These are phyloP conservation scores for Sclerospora graminicola DNA, from an alignment of 352 stramenopile genomes.

Conservation along the genomic window DNA sequence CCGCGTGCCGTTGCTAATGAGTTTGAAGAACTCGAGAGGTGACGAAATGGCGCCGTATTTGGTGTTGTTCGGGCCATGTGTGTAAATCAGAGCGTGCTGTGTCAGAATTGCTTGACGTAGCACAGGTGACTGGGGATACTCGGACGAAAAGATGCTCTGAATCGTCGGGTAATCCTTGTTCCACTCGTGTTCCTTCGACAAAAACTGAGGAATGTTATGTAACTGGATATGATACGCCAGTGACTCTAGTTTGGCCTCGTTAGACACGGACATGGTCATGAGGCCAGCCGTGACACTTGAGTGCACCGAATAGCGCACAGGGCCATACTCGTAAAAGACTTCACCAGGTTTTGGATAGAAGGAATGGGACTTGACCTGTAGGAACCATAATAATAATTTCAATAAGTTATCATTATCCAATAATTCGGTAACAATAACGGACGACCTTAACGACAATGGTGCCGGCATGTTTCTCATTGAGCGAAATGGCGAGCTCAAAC, in stretches of 20 bases:
- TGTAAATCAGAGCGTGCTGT: conserved; percentile 30
- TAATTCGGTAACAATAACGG: conserved; percentile 3
- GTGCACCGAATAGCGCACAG: conserved; percentile 29
- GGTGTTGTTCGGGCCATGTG: conserved; percentile 19
- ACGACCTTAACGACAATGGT: conserved; percentile 27
- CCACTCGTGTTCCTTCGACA: conserved; percentile 26
- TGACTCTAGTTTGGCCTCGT: conserved; percentile 21
- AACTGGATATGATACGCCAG: conserved; percentile 28
- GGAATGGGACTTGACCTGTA: conserved; percentile 20
- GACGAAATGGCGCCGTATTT: conserved; percentile 17
- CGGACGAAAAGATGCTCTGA: conserved; percentile 27
- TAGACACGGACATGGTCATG: conserved; percentile 23
- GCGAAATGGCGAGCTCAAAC: conserved; percentile 22
- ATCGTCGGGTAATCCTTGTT: conserved; percentile 31
- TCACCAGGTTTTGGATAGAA: background rate
- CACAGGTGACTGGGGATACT: conserved; percentile 19
- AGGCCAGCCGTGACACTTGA: conserved; percentile 26
- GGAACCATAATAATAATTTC: background rate
- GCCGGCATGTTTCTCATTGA: conserved; percentile 16
- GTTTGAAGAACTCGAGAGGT: conserved; percentile 27
- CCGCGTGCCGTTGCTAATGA: conserved; percentile 19
- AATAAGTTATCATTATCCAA: background rate
- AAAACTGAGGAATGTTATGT: conserved; percentile 24
- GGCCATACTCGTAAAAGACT: conserved; percentile 16
- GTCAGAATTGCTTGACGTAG: conserved; percentile 28